Evolutionary conservation across 495 filamentous ascomycete species (phyloP), one percentile per base, ranked within the genome.

Genomic region (Cercophora scortea): DNA sequence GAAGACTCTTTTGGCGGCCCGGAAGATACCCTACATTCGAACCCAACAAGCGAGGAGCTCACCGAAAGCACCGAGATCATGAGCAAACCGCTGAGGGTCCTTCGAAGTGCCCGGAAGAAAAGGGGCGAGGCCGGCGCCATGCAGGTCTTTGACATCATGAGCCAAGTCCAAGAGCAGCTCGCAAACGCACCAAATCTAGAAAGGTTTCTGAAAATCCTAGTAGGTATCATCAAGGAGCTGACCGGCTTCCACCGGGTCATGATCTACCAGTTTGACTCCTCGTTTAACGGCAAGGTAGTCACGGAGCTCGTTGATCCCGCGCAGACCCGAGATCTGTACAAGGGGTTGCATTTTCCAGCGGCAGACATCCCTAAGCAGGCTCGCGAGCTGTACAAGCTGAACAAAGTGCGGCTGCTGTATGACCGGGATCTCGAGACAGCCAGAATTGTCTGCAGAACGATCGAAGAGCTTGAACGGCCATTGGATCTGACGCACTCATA

Each of bases 61-160:
- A 72, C 76, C 3, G 86, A 88, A 60, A 87, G 84, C 55, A 95
- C 88, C 0, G 72, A 84, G 46, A 84, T 80, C 53, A 68, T 73
- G 39, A 92, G 86, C 65, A 88, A 82, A 54, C 90, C 92, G 6
- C 72, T 97, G 33, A 76, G 91, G 10, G 79, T 92, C 4, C 70
- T 95, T 15, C 79, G 89, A n/a, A 87, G 80, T 65, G 85, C 89
- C 0, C 78, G 89, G 7, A 85, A 87, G 53, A 67, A 84, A 43
- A 84, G 78, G 58, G 90, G 90, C 12, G 90, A 95, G 59, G 87
- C 89, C 16, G 88, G 89, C 36, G 85, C 87, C 0, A 94, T 96
- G 88, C 89, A 94, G 61, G 88, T 94, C 7, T 95, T 95, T 63
- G 91, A 90, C 64, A 88, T 96, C 52, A 86, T 96, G 79, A 87